These are phyloP conservation scores for Fusarium foetens DNA, from an alignment of 2,329 filamentous ascomycete species.

Conservation along the genomic window DNA sequence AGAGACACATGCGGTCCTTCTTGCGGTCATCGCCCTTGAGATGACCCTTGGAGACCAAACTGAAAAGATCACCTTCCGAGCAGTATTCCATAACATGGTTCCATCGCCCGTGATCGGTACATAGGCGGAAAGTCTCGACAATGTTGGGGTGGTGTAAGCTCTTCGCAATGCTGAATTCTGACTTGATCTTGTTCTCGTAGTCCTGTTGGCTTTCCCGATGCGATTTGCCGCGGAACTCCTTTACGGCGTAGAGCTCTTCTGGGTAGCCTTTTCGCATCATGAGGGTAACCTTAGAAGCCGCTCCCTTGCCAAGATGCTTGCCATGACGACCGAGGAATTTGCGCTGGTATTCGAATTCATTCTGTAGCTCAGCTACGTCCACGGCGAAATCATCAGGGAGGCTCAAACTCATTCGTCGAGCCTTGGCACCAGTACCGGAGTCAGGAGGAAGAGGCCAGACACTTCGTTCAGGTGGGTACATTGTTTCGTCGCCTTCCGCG, in stretches of 20 bases:
- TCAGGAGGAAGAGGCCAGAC: constrained; percentile 72
- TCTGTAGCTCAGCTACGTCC: constrained; percentile 73
- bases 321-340: constrained; percentile 77
- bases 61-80: constrained; percentile 81
- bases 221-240: constrained; percentile 83
- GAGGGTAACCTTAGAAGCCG: constrained; percentile 82
- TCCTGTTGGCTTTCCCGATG: constrained; percentile 75
- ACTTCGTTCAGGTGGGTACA: constrained; percentile 55
- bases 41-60: constrained; percentile 76
- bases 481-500: constrained; percentile 41
- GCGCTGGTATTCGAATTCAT: constrained; percentile 76
- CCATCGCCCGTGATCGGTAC: constrained; percentile 79
- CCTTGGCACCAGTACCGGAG: constrained; percentile 79
- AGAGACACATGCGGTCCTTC: constrained; percentile 81
- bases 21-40: constrained; percentile 72
- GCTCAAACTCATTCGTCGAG: constrained; percentile 78
- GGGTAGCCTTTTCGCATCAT: constrained; percentile 77
- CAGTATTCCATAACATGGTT: constrained; percentile 97
- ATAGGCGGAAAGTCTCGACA: constrained; percentile 81
- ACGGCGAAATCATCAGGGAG: constrained; percentile 80
- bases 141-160: constrained; percentile 88
- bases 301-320: constrained; percentile 82
- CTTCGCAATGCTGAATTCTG: constrained; percentile 88
- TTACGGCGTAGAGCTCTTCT: constrained; percentile 81
- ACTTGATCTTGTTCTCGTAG: constrained; percentile 90